Percentiles rank a stretch among this genome's conserved stretches.
phyloP scores from a whole-genome alignment of 176 grass and related monocot genomes.

The Tillandsia fasciculata region DNA sequence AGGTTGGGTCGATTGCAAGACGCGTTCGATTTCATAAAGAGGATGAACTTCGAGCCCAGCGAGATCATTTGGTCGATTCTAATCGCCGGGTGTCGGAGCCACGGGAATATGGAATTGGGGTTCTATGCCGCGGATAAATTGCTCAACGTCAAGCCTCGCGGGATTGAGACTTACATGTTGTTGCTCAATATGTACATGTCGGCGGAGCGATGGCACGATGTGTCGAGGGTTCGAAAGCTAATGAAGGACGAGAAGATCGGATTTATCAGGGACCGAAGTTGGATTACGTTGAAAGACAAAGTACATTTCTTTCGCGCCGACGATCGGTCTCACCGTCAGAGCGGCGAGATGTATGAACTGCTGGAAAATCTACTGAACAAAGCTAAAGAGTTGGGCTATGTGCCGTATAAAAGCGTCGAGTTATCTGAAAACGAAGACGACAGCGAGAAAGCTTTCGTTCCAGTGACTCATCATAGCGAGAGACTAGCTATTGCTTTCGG shows the following conservation, averaged over 20 bases:
- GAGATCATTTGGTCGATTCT: conserved; percentile 89
- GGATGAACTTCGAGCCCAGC: conserved; percentile 40
- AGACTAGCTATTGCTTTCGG: conserved; percentile 66
- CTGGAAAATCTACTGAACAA: conserved; percentile 54
- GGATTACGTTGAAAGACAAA: conserved; percentile 73
- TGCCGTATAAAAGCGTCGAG: conserved; percentile 62
- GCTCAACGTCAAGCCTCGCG: conserved; percentile 58
- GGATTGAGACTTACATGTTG: conserved; percentile 65
- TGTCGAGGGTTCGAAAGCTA: conserved; percentile 47
- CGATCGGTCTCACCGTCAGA: conserved; percentile 35
- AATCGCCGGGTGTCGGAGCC: conserved; percentile 72
- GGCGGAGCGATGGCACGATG: conserved; percentile 49
- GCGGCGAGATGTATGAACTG: conserved; percentile 36
- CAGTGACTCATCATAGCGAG: conserved; percentile 65
- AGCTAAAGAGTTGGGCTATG: conserved; percentile 51
- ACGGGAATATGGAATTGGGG: conserved; percentile 61
- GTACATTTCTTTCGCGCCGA: conserved; percentile 57
- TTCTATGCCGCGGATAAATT: conserved; percentile 67
- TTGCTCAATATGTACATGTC: conserved; percentile 89
- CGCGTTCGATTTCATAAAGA: conserved; percentile 62
- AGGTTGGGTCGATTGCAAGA: conserved; percentile 57
- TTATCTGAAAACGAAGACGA: conserved; percentile 37
- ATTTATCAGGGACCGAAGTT: conserved; percentile 61
- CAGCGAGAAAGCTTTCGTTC: conserved; percentile 25
- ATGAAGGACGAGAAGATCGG: conserved; percentile 64